Evolutionary conservation across 2,329 filamentous ascomycete genomes (phyloP).

Genomic region (Scedosporium minutisporum): DNA sequence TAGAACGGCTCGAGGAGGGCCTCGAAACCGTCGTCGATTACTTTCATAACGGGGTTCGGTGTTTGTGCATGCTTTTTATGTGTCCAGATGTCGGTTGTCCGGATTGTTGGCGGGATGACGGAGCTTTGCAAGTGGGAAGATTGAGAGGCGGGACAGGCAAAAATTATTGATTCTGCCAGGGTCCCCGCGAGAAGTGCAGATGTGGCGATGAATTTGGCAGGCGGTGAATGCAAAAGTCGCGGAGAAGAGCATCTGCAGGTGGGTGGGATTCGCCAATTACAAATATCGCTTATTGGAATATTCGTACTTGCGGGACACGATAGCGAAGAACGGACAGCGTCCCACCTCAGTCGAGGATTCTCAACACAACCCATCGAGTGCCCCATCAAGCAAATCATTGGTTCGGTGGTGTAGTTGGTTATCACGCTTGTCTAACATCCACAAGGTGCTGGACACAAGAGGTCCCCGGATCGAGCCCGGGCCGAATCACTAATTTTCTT

Average conservation of each 20-base stretch:
- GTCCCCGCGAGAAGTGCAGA: not conserved
- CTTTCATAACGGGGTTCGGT: slow-evolving; percentile 33
- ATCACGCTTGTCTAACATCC: too few relatives aligned
- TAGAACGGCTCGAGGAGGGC: slow-evolving; percentile 58
- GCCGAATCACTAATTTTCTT: too few relatives aligned
- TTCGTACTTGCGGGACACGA: not conserved
- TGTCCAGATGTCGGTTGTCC: not conserved
- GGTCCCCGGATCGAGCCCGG: too few relatives aligned
- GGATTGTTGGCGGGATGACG: not conserved
- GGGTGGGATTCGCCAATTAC: not conserved
- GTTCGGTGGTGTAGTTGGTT: too few relatives aligned
- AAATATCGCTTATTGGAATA: not conserved
- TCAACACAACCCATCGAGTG: too few relatives aligned
- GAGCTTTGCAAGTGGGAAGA: not conserved
- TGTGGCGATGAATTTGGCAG: slow-evolving; percentile 1
- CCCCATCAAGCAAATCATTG: too few relatives aligned
- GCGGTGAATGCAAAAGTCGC: not conserved
- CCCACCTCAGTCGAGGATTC: too few relatives aligned
- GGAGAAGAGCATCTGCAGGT: not conserved
- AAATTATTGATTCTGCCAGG: slow-evolving; percentile 5
- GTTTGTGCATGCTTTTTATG: slow-evolving; percentile 11
- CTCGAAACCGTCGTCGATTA: slow-evolving; percentile 54
- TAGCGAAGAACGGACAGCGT: too few relatives aligned
- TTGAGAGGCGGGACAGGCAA: not conserved
- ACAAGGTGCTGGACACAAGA: too few relatives aligned